Evolutionary conservation across 2,329 filamentous ascomycete species (phyloP).

Genomic region (Sclerotinia sclerotiorum): DNA sequence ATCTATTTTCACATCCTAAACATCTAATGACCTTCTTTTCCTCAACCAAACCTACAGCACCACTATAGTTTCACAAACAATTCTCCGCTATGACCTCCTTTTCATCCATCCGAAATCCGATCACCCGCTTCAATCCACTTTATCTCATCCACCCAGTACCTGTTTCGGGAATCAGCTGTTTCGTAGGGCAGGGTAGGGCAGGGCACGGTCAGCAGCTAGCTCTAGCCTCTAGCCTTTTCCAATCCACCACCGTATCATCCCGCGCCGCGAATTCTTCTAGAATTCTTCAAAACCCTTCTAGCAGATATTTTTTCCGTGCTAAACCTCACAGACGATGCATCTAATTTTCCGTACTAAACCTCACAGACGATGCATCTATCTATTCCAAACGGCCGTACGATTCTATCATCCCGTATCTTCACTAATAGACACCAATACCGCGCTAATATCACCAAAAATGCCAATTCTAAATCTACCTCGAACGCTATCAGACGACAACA

Average conservation of each 20-base stretch:
- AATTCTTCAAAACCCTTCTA: slow-evolving; percentile 10
- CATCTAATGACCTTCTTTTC: neutral
- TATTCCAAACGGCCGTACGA: slow-evolving; percentile 11
- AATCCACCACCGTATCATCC: neutral
- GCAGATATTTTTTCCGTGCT: neutral
- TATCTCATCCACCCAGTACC: slow-evolving; percentile 14
- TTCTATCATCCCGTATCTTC: slow-evolving; percentile 5
- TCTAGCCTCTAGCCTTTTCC: slow-evolving; percentile 2
- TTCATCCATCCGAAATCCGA: slow-evolving; percentile 17
- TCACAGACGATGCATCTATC: slow-evolving; percentile 8
- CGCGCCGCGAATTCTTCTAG: slow-evolving; percentile 3
- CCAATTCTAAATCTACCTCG: slow-evolving; percentile 1
- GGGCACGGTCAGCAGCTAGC: slow-evolving; percentile 3
- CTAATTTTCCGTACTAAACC: slow-evolving; percentile 6
- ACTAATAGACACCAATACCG: neutral
- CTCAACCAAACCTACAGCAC: neutral
- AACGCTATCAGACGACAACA: slow-evolving; percentile 6
- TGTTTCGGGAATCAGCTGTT: slow-evolving; percentile 15
- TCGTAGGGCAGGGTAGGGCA: slow-evolving; percentile 17
- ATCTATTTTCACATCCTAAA: neutral
- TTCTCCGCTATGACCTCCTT: slow-evolving; percentile 6
- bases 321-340: slow-evolving; percentile 1
- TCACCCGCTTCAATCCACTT: slow-evolving; percentile 12
- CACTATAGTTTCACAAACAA: slow-evolving; percentile 3
- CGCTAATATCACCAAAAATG: neutral